A percentile compares a stretch with the other conserved stretches of the same genome.
Conservation (phyloP, 2,329 filamentous ascomycete species). For the Apiospora phragmitis region DNA sequence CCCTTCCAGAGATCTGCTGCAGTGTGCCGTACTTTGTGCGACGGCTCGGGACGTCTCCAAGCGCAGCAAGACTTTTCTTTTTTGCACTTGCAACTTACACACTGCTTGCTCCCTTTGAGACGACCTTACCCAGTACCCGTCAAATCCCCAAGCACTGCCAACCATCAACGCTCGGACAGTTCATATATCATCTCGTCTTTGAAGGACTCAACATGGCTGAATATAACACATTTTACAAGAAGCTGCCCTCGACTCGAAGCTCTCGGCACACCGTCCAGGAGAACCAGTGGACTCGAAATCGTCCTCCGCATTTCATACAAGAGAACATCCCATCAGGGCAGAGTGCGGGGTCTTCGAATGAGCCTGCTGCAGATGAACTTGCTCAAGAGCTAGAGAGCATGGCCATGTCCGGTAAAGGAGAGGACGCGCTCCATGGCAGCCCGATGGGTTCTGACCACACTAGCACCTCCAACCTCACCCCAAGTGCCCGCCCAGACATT, state of each 20-base stretch:
- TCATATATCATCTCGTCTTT: background rate
- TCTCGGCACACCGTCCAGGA: background rate
- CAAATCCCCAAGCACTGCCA: background rate
- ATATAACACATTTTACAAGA: background rate
- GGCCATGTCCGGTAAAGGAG: background rate
- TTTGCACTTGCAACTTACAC: background rate
- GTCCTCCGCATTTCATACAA: conserved; percentile 22
- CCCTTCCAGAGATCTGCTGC: background rate
- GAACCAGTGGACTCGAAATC: conserved; percentile 15
- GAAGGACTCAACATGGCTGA: background rate
- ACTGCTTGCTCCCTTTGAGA: background rate
- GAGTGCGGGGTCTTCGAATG: conserved; percentile 11
- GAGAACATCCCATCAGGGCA: conserved; percentile 21
- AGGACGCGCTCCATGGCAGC: background rate
- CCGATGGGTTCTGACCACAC: background rate
- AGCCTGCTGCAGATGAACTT: background rate
- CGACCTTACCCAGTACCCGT: background rate
- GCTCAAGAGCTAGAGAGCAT: background rate
- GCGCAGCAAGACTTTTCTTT: background rate
- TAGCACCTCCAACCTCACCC: background rate
- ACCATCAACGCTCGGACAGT: background rate
- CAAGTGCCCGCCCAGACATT: background rate
- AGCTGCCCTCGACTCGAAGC: background rate
- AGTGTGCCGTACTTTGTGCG: background rate
- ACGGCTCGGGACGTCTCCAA: background rate